These are phyloP conservation scores for Naganishia kalamii DNA, from an alignment of 768 basidiomycete genomes.

Conservation along the genomic window DNA sequence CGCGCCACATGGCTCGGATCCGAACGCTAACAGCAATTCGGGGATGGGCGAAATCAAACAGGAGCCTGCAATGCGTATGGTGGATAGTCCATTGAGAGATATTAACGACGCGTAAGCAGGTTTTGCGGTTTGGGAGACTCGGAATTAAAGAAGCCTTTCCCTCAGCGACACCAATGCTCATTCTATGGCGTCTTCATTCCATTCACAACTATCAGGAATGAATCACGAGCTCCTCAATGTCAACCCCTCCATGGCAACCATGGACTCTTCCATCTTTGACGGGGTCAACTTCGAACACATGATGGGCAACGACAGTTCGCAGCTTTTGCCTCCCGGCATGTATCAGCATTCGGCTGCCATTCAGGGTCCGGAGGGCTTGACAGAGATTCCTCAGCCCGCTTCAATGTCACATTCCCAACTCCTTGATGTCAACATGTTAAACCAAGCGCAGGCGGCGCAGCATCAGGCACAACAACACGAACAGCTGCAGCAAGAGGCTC, in stretches of 20 bases:
- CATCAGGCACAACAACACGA: neutral
- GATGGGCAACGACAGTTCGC: neutral
- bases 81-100: slow-evolving; percentile 2
- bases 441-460: too few species aligned
- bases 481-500: neutral
- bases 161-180: neutral
- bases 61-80: neutral
- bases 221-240: neutral
- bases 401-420: neutral
- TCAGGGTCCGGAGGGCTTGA: neutral
- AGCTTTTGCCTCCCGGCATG: neutral
- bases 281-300: neutral
- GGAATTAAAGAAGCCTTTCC: neutral
- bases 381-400: neutral
- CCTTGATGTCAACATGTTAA: too few species aligned
- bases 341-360: neutral
- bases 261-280: neutral
- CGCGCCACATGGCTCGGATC: neutral
- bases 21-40: neutral
- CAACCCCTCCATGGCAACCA: neutral
- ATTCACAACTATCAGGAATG: slow-evolving; percentile 4
- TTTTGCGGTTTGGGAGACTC: too few species aligned
- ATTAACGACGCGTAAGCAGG: neutral
- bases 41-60: neutral
- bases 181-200: slow-evolving; percentile 2